These are phyloP conservation scores for Carex arenaria DNA, from an alignment of 202 grass and related monocot species.

Conservation along the genomic window DNA sequence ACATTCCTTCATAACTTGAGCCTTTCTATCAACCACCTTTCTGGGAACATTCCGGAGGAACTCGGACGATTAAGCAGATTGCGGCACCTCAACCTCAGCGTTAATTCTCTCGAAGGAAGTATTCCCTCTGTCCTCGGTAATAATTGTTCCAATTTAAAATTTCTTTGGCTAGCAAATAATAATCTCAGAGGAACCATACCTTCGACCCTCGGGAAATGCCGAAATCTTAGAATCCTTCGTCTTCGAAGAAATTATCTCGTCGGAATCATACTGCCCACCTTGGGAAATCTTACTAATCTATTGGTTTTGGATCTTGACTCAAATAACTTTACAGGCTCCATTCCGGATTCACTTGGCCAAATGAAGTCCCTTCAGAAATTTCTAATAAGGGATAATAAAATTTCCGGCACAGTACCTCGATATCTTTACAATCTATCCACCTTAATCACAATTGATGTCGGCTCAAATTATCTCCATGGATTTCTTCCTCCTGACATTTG, in stretches of 20 bases:
- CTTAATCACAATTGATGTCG: not conserved
- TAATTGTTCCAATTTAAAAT: not conserved
- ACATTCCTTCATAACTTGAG: conserved; percentile 18
- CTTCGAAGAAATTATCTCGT: not conserved
- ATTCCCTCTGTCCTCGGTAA: not conserved
- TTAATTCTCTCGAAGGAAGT: not conserved
- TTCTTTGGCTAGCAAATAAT: not conserved
- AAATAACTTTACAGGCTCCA: conserved; percentile 16
- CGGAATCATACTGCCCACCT: conserved; percentile 20
- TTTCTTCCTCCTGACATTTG: conserved; percentile 19
- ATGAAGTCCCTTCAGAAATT: conserved; percentile 13
- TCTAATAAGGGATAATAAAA: conserved; percentile 10
- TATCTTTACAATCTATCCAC: conserved; percentile 20
- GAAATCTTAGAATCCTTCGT: conserved; percentile 10
- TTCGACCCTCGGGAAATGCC: not conserved
- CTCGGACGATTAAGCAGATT: not conserved
- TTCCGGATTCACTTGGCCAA: not conserved
- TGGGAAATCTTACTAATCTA: conserved; percentile 4
- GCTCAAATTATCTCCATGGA: not conserved
- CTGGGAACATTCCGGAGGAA: conserved; percentile 15
- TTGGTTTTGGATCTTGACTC: not conserved
- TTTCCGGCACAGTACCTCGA: conserved; percentile 19
- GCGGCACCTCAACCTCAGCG: not conserved
- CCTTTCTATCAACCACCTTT: not conserved
- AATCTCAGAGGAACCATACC: conserved; percentile 6